Base-by-base conservation (phyloP, 495 filamentous ascomycete genomes). In the Hypoxylon rickii region DNA sequence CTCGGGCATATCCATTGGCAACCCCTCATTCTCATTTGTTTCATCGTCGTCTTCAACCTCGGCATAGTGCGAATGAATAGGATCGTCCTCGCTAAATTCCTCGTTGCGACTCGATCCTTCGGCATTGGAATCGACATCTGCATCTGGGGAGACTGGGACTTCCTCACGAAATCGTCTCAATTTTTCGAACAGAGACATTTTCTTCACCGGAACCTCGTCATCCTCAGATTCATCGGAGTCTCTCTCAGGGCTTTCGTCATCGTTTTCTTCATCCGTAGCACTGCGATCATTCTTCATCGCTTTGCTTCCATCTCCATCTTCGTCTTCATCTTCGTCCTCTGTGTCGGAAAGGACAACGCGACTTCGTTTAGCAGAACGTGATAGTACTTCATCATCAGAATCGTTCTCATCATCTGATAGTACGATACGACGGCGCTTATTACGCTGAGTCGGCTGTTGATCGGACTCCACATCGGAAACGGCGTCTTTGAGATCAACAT, bases 31-130 rank as follows among this genome's bases (percentile, higher is more conserved):
- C 3, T 63, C 70, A 1, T 60, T 60, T 6, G n/a, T n/a, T n/a
- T n/a, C n/a, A n/a, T n/a, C n/a, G n/a, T 53, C 70, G 1, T 61
- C 64, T 6, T 53, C 70, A 2, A 61, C 64, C 16, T 63, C 66
- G 1, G 65, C 64, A 3, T 64, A 62, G 12, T 52, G 55, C 8
- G 45, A 49, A 4, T 63, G 44, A 7, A 50, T 46, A 3, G 58
- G 66, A 7, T 50, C 43, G 18, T 45, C 61, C 1, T 46, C 61
- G 15, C 24, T 38, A 16, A 39, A 58, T 10, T 37, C 53, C 15
- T 57, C 53, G 34, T 24, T 32, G 12, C 29, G 24, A 2, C 42
- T 38, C 22, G 46, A 57, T 49, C n/a, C n/a, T n/a, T 58, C 53
- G 1, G 22, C 31, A 12, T 50, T 11, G 12, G 59, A 63, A 17